Percentiles rank a stretch among this genome's conserved stretches.
These are phyloP conservation scores for Sporothrix euskadiensis DNA, from an alignment of 2,329 filamentous ascomycete genomes.

Conservation along the genomic window DNA sequence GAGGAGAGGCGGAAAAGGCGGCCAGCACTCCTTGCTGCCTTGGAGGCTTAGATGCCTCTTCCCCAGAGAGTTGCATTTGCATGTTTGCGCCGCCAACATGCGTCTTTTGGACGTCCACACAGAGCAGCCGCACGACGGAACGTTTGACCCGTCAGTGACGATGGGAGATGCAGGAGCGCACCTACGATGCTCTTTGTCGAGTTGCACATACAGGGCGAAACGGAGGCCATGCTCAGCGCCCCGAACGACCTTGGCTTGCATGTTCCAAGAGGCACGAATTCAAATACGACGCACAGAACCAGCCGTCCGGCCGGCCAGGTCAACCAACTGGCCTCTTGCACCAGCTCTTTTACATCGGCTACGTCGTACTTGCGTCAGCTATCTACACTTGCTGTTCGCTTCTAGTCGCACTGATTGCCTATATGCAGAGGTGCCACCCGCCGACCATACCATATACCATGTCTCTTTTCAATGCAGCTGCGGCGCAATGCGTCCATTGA, in stretches of 20 bases:
- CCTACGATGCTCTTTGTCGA: background rate
- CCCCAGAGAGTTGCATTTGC: background rate
- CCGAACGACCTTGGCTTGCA: conserved; percentile 1
- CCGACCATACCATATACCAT: background rate
- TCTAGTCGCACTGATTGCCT: background rate
- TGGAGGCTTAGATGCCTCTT: background rate
- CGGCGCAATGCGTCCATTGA: background rate
- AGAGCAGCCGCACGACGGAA: conserved; percentile 4
- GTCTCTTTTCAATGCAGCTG: background rate
- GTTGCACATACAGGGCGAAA: background rate
- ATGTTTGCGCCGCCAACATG: conserved; percentile 17
- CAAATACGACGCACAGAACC: conserved; percentile 3
- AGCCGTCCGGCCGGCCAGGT: background rate
- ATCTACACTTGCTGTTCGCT: background rate
- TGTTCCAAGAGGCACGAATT: background rate
- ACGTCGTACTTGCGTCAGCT: background rate
- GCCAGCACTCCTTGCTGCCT: background rate
- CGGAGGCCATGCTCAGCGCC: background rate
- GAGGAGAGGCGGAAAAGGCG: background rate
- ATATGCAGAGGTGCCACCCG: background rate
- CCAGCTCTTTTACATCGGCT: background rate
- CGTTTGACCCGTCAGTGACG: background rate
- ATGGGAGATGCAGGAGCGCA: background rate
- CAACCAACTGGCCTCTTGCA: background rate
- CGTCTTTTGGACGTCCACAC: conserved; percentile 12